Percentiles rank a stretch among this genome's conserved stretches.
These are phyloP conservation scores for Teratosphaeriaceae sp. DNA, from an alignment of 2,329 filamentous ascomycete genomes.

Conservation along the genomic window DNA sequence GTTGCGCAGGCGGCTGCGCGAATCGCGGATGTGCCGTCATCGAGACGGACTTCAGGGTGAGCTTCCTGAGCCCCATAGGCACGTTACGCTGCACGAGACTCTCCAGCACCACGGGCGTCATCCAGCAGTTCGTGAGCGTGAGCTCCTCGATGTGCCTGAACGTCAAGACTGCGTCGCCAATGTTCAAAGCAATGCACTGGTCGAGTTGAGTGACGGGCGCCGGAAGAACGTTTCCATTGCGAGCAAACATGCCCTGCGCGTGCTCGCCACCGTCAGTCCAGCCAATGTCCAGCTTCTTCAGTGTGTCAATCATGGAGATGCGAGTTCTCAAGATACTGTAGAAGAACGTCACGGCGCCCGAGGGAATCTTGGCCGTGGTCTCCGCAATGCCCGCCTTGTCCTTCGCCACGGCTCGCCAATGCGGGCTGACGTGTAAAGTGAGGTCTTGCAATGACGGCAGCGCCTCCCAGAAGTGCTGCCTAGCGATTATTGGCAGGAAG, in stretches of 20 bases:
- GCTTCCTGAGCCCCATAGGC: conserved; percentile 41
- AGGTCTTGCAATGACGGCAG: conserved; percentile 50
- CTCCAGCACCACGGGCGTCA: conserved; percentile 52
- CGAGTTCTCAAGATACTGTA: conserved; percentile 41
- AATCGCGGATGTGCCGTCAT: conserved; percentile 43
- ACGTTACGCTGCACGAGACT: conserved; percentile 47
- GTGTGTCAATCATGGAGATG: conserved; percentile 41
- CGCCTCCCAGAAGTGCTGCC: conserved; percentile 55
- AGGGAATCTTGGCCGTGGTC: conserved; percentile 45
- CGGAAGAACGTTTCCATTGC: conserved; percentile 57
- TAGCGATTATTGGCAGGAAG: conserved; percentile 50
- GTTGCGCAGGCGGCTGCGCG: conserved; percentile 8
- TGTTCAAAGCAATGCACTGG: conserved; percentile 12
- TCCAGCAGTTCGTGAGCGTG: conserved; percentile 63
- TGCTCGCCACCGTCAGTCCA: conserved; percentile 64
- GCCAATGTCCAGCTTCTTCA: conserved; percentile 57
- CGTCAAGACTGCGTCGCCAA: conserved; percentile 13
- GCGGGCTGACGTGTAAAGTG: conserved; percentile 56
- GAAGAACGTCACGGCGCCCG: conserved; percentile 46
- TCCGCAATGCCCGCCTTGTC: conserved; percentile 46
- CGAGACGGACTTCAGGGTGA: conserved; percentile 60
- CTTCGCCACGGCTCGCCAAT: conserved; percentile 57
- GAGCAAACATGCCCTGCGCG: conserved; percentile 53
- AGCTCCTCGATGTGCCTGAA: conserved; percentile 54
- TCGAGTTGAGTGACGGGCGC: conserved; percentile 45